Evolutionary conservation across 164 flowering plant species (phyloP).

Genomic region (Platanus orientalis): DNA sequence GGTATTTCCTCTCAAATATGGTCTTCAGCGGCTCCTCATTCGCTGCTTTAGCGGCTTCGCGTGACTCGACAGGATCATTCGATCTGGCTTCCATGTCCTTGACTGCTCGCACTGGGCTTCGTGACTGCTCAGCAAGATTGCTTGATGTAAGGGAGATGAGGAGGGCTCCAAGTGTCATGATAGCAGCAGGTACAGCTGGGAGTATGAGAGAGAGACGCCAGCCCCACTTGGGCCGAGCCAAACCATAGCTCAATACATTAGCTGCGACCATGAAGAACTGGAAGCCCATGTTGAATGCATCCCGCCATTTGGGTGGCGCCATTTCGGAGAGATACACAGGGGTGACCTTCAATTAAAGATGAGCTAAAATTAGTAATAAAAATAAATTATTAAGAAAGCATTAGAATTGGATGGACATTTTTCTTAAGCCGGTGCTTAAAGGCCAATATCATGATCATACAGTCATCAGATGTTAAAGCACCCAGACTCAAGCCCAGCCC

Average conservation of each 20-base stretch:
- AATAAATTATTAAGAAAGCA: no score
- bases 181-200: constrained; percentile 48
- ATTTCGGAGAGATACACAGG: constrained; percentile 66
- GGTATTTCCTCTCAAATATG: constrained; percentile 41
- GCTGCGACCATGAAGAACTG: constrained; percentile 52
- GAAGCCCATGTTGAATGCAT: constrained; percentile 64
- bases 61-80: constrained; percentile 30
- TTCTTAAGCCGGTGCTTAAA: no score
- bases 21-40: constrained; percentile 35
- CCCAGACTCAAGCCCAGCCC: no score
- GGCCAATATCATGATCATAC: no score
- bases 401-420: no score
- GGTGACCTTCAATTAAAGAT: constrained; percentile 37
- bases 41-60: constrained; percentile 26
- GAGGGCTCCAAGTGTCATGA: constrained; percentile 51
- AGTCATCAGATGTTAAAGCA: no score
- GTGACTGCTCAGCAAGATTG: constrained; percentile 40
- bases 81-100: constrained; percentile 40
- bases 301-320: constrained; percentile 72
- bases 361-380: background rate
- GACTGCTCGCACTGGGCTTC: constrained; percentile 32
- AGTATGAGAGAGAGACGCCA: constrained; percentile 74
- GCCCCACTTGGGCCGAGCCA: constrained; percentile 43
- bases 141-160: constrained; percentile 52
- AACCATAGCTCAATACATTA: constrained; percentile 46